Evolutionary conservation across 768 basidiomycete species (phyloP).

Genomic region (Dacryopinax primogenitus): DNA sequence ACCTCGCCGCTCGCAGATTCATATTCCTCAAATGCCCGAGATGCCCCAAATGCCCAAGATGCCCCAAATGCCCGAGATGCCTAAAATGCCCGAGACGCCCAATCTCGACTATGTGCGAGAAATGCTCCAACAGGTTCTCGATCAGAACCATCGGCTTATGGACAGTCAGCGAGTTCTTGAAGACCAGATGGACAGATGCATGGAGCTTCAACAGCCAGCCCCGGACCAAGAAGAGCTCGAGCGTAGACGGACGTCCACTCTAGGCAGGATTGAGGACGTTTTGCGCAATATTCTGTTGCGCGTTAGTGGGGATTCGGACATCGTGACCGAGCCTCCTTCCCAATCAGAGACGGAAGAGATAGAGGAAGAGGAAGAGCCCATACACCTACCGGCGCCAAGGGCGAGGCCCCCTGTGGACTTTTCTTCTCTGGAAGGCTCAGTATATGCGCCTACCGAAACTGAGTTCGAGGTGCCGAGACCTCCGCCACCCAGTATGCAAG

Average conservation of each 20-base stretch:
- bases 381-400: not conserved
- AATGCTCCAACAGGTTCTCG: conserved; percentile 45
- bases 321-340: conserved; percentile 12
- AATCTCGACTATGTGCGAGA: conserved; percentile 35
- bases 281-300: conserved; percentile 19
- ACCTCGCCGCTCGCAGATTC: conserved; percentile 11
- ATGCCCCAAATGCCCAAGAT: no score
- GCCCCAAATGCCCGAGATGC: no score
- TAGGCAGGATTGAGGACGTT: conserved; percentile 25
- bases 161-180: conserved; percentile 52
- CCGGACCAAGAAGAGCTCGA: conserved; percentile 33
- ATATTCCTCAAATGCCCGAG: no score
- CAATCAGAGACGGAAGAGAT: conserved; percentile 10
- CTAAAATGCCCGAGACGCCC: no score
- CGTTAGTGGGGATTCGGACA: not conserved
- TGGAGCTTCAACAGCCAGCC: conserved; percentile 37
- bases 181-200: conserved; percentile 21
- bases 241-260: conserved; percentile 25
- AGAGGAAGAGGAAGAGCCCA: not conserved
- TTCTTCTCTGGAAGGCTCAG: not conserved
- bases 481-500: conserved; percentile 8
- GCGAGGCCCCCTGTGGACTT: not conserved
- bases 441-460: not conserved
- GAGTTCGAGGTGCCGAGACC: conserved; percentile 1
- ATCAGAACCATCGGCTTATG: conserved; percentile 50